These are phyloP conservation scores for Cadophora sp. DNA, from an alignment of 2,329 filamentous ascomycete genomes.

Conservation along the genomic window DNA sequence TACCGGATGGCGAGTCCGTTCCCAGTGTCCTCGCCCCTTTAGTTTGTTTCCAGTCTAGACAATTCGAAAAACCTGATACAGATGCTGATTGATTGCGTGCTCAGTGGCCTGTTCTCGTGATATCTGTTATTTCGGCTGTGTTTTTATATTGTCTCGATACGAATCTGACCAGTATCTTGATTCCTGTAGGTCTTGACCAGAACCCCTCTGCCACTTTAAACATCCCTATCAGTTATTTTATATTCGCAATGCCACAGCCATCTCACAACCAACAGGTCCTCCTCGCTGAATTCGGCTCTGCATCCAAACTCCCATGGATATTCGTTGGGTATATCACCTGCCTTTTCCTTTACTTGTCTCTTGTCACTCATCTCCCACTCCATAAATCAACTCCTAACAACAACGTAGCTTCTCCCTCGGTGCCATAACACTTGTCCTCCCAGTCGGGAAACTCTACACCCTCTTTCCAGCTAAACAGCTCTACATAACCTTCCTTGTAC, in stretches of 20 bases:
- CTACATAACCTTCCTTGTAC: background rate
- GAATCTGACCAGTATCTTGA: conserved; percentile 12
- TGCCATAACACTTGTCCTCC: conserved; percentile 7
- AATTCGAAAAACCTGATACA: background rate
- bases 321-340: background rate
- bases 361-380: background rate
- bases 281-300: background rate
- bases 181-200: background rate
- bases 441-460: conserved; percentile 3
- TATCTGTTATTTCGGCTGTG: background rate
- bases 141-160: conserved; percentile 9
- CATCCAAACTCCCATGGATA: conserved; percentile 1
- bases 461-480: conserved; percentile 5
- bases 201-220: background rate
- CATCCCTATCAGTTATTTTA: too few species aligned
- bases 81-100: background rate
- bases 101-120: background rate
- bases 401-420: background rate
- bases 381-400: background rate
- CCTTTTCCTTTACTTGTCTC: too few species aligned
- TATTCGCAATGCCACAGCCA: background rate
- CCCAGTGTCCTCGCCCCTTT: background rate
- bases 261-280: background rate
- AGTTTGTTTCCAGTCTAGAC: background rate
- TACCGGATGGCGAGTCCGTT: background rate